phyloP scores from a whole-genome alignment of 441 rosid genomes.

The Hura crepitans region DNA sequence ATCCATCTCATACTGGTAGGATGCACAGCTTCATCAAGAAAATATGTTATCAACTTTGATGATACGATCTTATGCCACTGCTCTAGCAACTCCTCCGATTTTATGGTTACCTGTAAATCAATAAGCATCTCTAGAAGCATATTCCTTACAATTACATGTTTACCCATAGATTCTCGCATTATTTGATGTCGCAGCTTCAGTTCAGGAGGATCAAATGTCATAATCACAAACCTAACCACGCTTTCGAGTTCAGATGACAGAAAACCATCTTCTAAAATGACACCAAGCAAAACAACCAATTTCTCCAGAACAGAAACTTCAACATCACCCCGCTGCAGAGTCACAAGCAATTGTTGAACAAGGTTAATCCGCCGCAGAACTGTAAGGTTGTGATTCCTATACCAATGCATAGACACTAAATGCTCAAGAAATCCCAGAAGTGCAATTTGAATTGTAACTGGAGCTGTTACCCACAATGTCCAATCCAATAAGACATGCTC shows the following conservation, averaged over 20 bases:
- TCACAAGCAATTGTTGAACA: slow-evolving; percentile 93
- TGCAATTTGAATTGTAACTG: slow-evolving; percentile 91
- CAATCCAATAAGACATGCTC: slow-evolving; percentile 99
- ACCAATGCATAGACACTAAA: slow-evolving; percentile 99
- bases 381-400: slow-evolving; percentile 97
- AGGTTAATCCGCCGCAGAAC: slow-evolving; percentile 91
- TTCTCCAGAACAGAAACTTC: slow-evolving; percentile 98
- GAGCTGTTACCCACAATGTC: slow-evolving; percentile 96
- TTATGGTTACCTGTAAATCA: slow-evolving; percentile 97
- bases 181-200: slow-evolving; percentile 65
- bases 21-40: slow-evolving; percentile 99
- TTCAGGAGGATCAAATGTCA: slow-evolving; percentile 99
- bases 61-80: slow-evolving; percentile 99
- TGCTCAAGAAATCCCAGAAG: slow-evolving; percentile 96
- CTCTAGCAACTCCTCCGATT: slow-evolving; percentile 92
- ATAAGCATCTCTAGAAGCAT: slow-evolving; percentile 99
- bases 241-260: slow-evolving; percentile 91
- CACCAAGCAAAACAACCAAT: slow-evolving; percentile 95
- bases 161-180: slow-evolving; percentile 88
- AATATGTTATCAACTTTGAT: slow-evolving; percentile 91
- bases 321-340: slow-evolving; percentile 99
- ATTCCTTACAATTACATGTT: slow-evolving; percentile 97
- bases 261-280: slow-evolving; percentile 98
- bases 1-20: slow-evolving; percentile 99
- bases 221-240: slow-evolving; percentile 93